Evolutionary conservation across 2,329 filamentous ascomycete species (phyloP), one percentile per base, ranked within the genome.

Genomic region (Ophiosphaerella narmari): DNA sequence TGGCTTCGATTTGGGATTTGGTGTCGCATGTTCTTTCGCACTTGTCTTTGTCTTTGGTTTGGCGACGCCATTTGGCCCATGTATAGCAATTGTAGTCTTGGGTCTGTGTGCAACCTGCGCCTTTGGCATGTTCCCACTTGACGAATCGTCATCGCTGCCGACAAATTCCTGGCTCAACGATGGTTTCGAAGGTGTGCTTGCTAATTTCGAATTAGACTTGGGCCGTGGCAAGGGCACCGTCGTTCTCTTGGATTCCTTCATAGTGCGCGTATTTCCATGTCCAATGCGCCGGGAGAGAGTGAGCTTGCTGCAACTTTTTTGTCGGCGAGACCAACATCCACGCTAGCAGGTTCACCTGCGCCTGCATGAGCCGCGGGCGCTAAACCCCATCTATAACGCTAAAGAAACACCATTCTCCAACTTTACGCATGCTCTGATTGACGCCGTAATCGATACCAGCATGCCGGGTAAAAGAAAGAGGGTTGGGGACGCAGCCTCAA

Each of bases 131-230:
- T 41, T 55, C 43, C 70, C 67, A 33, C 37, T 52, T 29, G 57
- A 51, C 18, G 67, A 70, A 48, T 71, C 65, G 59, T 70, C 68
- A 50, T 68, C 68, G 45, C 64, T 66, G 14, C 55, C 58, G 11
- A 75, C 51, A 14, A 68, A 62, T 60, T 76, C 73, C 46, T 67
- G 59, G 57, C 72, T 75, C 59, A 72, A 56, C 43, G 52, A 48
- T 34, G 57, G 33, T 57, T 66, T 69, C 38, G 63, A 51, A 37
- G 58, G 51, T 12, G 52, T 51, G 16, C 35, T 35, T 31, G 56
- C 56, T 3, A 54, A 33, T 50, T 69, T 67, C 7, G 52, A 49
- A 37, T 71, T 70, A 7, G 61, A 43, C 36, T 61, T 68, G 21
- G 62, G 55, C 42, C 60, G 62, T 14, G 71, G 70, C 11, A 74